Percentiles rank a stretch among this genome's conserved stretches.
phyloP scores from a whole-genome alignment of 257 asterid species.

The Perilla frutescens region DNA sequence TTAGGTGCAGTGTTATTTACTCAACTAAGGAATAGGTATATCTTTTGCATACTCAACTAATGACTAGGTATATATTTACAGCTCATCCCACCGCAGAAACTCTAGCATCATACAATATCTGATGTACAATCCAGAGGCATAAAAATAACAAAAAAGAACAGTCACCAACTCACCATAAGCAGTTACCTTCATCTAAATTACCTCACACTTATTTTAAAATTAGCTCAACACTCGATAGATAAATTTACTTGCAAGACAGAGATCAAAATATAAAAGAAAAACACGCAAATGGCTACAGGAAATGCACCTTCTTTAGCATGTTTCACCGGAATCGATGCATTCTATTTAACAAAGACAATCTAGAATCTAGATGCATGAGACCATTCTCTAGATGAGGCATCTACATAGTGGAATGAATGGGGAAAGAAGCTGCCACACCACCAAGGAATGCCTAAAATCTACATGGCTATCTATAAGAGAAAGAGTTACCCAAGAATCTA shows the following conservation, averaged over 20 bases:
- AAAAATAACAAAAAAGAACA: not conserved
- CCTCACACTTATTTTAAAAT: not conserved
- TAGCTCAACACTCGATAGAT: not conserved
- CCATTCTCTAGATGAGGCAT: not conserved
- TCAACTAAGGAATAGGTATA: not conserved
- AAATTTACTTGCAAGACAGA: not conserved
- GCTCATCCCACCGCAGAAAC: not conserved
- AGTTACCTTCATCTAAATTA: not conserved
- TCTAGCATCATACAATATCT: not conserved
- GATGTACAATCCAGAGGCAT: not conserved
- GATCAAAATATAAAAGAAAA: conserved; percentile 5
- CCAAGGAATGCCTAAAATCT: not conserved
- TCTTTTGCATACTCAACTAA: not conserved
- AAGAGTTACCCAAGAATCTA: not conserved
- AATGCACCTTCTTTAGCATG: not conserved
- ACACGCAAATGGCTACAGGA: not conserved
- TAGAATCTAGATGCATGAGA: not conserved
- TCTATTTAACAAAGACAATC: not conserved
- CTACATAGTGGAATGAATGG: not conserved
- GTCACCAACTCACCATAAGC: not conserved
- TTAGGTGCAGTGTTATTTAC: not conserved
- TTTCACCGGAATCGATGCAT: not conserved
- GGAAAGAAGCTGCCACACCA: not conserved
- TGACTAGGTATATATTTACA: not conserved
- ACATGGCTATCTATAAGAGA: not conserved